phyloP scores from a whole-genome alignment of 768 basidiomycete genomes.

The Psilocybe sp. region DNA sequence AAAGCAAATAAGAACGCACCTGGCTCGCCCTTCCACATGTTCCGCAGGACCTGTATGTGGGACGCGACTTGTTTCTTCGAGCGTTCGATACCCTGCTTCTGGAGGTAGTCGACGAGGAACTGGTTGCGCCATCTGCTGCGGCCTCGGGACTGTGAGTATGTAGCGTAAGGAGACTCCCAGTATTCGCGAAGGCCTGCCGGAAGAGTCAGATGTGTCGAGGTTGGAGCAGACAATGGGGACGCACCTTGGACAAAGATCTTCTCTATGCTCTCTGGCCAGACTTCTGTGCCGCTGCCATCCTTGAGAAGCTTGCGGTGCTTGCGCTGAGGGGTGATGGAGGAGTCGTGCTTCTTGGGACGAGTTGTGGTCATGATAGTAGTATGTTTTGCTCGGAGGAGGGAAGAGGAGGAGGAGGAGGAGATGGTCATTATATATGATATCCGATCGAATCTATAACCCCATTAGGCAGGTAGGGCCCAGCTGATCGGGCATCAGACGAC shows the following conservation, averaged over 20 bases:
- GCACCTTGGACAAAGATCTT: constrained; percentile 73
- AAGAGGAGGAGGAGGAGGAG: constrained; percentile 19
- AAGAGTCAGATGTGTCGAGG: constrained; percentile 1
- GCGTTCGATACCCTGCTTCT: constrained; percentile 64
- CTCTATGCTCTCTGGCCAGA: constrained; percentile 82
- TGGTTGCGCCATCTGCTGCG: constrained; percentile 83
- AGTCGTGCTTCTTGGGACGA: constrained; percentile 28
- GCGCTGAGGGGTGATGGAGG: constrained; percentile 64
- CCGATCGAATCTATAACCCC: constrained; percentile 46
- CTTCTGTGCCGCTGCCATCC: constrained; percentile 71
- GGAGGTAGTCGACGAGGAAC: constrained; percentile 79
- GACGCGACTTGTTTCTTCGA: constrained; percentile 90
- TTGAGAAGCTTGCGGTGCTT: constrained; percentile 85
- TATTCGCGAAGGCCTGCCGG: constrained; percentile 67
- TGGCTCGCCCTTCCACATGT: constrained; percentile 86
- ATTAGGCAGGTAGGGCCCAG: constrained; percentile 51
- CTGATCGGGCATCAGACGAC: constrained; percentile 41
- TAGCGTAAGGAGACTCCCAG: constrained; percentile 80
- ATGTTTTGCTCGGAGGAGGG: constrained; percentile 12
- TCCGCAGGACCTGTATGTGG: constrained; percentile 80
- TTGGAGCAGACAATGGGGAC: constrained; percentile 5
- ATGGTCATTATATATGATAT: constrained; percentile 17
- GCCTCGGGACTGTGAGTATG: constrained; percentile 67
- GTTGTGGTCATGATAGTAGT: constrained; percentile 5
- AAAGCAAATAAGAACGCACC: constrained; percentile 36